Evolutionary conservation across 75 land plant species (phyloP).

Genomic region (Cunninghamia lanceolata): DNA sequence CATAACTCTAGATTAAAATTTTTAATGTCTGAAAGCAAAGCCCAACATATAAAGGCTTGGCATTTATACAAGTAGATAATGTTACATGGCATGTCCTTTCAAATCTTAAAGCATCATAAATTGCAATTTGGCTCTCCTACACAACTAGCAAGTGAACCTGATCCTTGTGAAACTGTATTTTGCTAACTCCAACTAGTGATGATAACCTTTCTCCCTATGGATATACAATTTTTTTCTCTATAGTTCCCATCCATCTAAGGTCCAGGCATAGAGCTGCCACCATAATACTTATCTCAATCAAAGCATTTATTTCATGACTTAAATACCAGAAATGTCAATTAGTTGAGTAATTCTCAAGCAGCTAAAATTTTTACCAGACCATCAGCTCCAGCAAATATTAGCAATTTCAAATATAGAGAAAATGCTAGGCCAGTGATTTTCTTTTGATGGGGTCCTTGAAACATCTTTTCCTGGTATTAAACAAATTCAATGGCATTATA

Average conservation of each 20-base stretch:
- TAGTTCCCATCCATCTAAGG: neutral
- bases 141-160: slow-evolving; percentile 43
- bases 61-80: neutral
- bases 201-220: neutral
- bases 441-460: neutral
- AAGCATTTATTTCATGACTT: neutral
- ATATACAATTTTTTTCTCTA: neutral
- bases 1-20: neutral
- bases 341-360: neutral
- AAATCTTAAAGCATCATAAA: slow-evolving; percentile 45
- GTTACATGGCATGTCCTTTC: slow-evolving; percentile 39
- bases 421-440: slow-evolving; percentile 4
- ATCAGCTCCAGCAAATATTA: neutral
- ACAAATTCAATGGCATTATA: neutral
- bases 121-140: slow-evolving; percentile 55
- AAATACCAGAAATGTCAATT: neutral
- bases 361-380: slow-evolving; percentile 36
- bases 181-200: slow-evolving; percentile 34
- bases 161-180: slow-evolving; percentile 61
- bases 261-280: neutral
- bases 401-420: neutral
- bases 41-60: neutral
- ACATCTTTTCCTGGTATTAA: neutral
- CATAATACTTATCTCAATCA: neutral
- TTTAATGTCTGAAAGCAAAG: neutral